Percentiles rank a stretch among this genome's conserved stretches.
Evolutionary conservation across 371 early-diverging fungal genomes (phyloP).

Genomic region (Smittium culicis): DNA sequence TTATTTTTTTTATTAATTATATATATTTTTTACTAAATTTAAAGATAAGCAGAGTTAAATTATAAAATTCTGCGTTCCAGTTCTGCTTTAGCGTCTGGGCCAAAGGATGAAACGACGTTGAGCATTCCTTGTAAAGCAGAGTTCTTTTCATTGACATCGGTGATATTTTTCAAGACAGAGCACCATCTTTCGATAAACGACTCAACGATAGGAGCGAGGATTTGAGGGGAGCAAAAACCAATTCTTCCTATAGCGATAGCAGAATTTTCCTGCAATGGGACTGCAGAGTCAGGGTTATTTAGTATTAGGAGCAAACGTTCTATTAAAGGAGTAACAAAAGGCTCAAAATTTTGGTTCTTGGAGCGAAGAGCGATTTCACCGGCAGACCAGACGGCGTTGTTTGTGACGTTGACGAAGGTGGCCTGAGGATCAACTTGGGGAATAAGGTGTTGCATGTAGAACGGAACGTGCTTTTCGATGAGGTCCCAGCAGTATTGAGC

Average conservation of each 20-base stretch:
- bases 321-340: constrained; percentile 59
- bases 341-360: constrained; percentile 38
- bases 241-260: constrained; percentile 89
- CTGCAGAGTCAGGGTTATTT: constrained; percentile 43
- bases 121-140: constrained; percentile 85
- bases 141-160: constrained; percentile 85
- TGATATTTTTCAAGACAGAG: constrained; percentile 45
- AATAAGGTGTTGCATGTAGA: constrained; percentile 61
- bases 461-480: constrained; percentile 51
- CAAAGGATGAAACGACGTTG: constrained; percentile 19
- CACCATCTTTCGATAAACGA: constrained; percentile 65
- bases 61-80: not conserved
- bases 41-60: no score
- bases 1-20: no score
- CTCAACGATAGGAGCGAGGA: constrained; percentile 64
- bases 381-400: constrained; percentile 90
- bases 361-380: constrained; percentile 84
- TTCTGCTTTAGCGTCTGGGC: not conserved
- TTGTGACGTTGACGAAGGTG: constrained; percentile 54
- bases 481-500: constrained; percentile 66
- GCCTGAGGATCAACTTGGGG: constrained; percentile 47
- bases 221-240: constrained; percentile 64
- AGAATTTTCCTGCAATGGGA: constrained; percentile 76
- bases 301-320: constrained; percentile 68
- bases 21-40: no score